Percentiles rank a stretch among this genome's conserved stretches.
These are phyloP conservation scores for Xylaria castorea DNA, from an alignment of 495 filamentous ascomycete genomes.

Conservation along the genomic window DNA sequence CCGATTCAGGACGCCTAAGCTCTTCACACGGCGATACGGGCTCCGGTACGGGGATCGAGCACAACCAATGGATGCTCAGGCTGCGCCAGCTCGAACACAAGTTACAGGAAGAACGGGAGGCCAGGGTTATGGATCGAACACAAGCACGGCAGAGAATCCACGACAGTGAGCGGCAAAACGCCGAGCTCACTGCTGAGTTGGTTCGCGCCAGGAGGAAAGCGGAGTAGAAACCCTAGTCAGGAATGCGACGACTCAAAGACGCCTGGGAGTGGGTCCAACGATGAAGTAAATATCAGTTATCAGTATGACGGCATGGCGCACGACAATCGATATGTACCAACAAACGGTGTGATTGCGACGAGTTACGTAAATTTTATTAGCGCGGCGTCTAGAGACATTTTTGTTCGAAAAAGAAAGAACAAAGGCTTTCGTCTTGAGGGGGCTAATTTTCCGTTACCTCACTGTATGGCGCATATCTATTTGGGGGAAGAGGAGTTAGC, in stretches of 20 bases:
- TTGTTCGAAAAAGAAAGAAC: background rate
- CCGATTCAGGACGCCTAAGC: constrained; percentile 35
- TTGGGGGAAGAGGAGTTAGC: constrained; percentile 11
- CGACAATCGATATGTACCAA: constrained; percentile 2
- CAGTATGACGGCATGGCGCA: constrained; percentile 2
- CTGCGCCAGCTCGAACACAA: constrained; percentile 86
- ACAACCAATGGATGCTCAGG: constrained; percentile 82
- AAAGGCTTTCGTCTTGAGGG: background rate
- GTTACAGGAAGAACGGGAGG: constrained; percentile 89
- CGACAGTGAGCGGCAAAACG: constrained; percentile 80
- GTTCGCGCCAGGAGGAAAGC: constrained; percentile 37
- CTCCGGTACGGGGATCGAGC: constrained; percentile 49
- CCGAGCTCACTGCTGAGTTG: constrained; percentile 58
- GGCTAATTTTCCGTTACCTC: background rate
- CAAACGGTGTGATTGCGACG: background rate
- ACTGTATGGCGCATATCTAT: constrained; percentile 10
- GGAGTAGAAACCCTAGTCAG: constrained; percentile 30
- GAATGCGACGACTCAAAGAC: constrained; percentile 21
- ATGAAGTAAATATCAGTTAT: background rate
- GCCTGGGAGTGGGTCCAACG: constrained; percentile 18
- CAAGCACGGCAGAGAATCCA: constrained; percentile 85
- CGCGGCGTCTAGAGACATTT: constrained; percentile 16
- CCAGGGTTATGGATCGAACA: constrained; percentile 79
- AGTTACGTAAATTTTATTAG: constrained; percentile 12
- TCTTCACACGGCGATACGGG: constrained; percentile 35